These are phyloP conservation scores for Debaryomyces singareniensis DNA, from an alignment of 1,139 yeast genomes.

Conservation along the genomic window DNA sequence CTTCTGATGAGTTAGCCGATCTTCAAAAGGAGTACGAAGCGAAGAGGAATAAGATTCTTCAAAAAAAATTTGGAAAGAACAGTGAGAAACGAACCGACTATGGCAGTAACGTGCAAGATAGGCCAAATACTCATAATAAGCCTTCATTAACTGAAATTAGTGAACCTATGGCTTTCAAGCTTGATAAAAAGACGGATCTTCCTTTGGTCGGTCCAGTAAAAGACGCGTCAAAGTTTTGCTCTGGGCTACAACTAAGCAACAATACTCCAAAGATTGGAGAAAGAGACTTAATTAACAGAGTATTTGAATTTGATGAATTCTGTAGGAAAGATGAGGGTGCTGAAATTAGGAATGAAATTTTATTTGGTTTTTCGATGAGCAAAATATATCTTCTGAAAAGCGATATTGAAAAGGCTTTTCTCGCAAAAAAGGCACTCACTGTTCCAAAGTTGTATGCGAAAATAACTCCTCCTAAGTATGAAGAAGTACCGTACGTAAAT, in stretches of 20 bases:
- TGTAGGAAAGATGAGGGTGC: constrained; percentile 7
- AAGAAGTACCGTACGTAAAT: constrained; percentile 65
- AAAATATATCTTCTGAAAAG: constrained; percentile 41
- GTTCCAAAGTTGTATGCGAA: constrained; percentile 57
- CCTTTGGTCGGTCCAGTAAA: background rate
- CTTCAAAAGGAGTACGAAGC: constrained; percentile 24
- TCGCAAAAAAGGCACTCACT: constrained; percentile 46
- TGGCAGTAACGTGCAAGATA: background rate
- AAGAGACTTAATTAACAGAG: constrained; percentile 1
- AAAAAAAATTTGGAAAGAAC: constrained; percentile 10
- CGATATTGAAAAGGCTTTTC: constrained; percentile 25
- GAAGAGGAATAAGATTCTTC: constrained; percentile 12
- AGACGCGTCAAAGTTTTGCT: background rate
- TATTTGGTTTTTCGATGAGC: constrained; percentile 11
- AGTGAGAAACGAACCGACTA: constrained; percentile 1
- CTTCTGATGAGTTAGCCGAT: constrained; percentile 22
- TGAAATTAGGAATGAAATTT: constrained; percentile 12
- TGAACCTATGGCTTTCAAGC: background rate
- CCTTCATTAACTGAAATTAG: background rate
- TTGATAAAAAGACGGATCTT: background rate
- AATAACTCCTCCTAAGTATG: constrained; percentile 60
- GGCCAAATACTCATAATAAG: background rate
- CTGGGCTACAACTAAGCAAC: constrained; percentile 5
- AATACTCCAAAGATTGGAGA: constrained; percentile 11
- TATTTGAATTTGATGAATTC: constrained; percentile 16